phyloP scores from a whole-genome alignment of 31 red algal genomes.

The Endocladia muricata region DNA sequence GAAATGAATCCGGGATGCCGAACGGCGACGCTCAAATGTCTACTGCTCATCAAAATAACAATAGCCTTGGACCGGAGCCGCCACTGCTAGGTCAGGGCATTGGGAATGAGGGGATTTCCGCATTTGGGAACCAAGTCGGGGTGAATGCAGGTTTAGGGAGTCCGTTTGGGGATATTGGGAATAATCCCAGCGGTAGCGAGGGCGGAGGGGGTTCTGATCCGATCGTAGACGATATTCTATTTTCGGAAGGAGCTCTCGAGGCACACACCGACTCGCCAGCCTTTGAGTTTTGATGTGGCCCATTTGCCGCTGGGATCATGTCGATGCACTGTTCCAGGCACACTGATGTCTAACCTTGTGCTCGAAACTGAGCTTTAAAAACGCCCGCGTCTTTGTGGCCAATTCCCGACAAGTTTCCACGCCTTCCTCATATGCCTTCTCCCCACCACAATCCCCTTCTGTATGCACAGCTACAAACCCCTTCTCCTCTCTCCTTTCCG shows the following conservation, averaged over 20 bases:
- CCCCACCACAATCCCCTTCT: slow-evolving; percentile 49
- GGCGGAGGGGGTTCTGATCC: slow-evolving; percentile 30
- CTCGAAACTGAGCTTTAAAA: slow-evolving; percentile 40
- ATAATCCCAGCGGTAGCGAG: slow-evolving; percentile 16
- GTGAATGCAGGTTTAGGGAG: not conserved
- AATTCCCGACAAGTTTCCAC: slow-evolving; percentile 44
- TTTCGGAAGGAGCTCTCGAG: slow-evolving; percentile 27
- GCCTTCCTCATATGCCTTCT: slow-evolving; percentile 43
- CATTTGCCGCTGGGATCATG: not conserved
- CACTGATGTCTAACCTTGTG: slow-evolving; percentile 15
- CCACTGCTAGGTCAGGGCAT: too few species aligned
- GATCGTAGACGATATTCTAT: slow-evolving; percentile 44
- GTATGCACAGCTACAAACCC: slow-evolving; percentile 71
- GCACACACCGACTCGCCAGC: slow-evolving; percentile 28
- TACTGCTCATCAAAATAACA: too few species aligned
- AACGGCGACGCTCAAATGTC: too few species aligned
- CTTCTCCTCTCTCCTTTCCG: slow-evolving; percentile 32
- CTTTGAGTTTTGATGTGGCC: slow-evolving; percentile 53
- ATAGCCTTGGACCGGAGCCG: too few species aligned
- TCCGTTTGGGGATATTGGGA: slow-evolving; percentile 3
- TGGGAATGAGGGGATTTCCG: too few species aligned
- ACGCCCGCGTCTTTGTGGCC: slow-evolving; percentile 53
- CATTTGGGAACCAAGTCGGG: slow-evolving; percentile 5
- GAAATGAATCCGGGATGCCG: too few species aligned
- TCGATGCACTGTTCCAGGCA: slow-evolving; percentile 32